Percentiles rank a stretch among this genome's conserved stretches.
Evolutionary conservation across 2,329 filamentous ascomycete genomes (phyloP).

Genomic region (Mycosphaerella sp.): DNA sequence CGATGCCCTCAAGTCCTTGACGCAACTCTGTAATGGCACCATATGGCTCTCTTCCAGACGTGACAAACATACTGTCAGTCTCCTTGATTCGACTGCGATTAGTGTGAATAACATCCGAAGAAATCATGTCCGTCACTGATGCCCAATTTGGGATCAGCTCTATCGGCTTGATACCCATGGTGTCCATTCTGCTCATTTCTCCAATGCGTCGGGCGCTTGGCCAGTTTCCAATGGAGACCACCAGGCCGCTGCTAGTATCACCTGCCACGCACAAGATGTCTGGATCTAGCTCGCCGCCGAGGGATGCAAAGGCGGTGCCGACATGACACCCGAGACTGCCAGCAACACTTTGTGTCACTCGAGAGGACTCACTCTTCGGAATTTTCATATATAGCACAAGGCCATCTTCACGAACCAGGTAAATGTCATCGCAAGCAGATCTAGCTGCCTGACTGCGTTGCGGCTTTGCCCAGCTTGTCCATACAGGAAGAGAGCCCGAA

Average conservation of each 20-base stretch:
- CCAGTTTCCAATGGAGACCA: constrained; percentile 28
- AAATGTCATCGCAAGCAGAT: constrained; percentile 67
- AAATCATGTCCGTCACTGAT: constrained; percentile 45
- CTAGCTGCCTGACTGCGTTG: constrained; percentile 59
- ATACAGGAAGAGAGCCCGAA: constrained; percentile 38
- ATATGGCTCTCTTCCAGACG: constrained; percentile 40
- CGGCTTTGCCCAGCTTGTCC: constrained; percentile 80
- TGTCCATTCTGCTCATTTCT: constrained; percentile 48
- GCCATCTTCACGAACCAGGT: constrained; percentile 83
- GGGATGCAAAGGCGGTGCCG: constrained; percentile 71
- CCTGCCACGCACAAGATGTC: constrained; percentile 79
- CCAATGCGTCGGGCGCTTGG: constrained; percentile 25
- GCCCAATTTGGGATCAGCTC: constrained; percentile 59
- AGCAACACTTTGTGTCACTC: constrained; percentile 48
- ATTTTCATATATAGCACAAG: constrained; percentile 63
- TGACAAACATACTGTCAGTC: constrained; percentile 33
- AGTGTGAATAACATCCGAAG: constrained; percentile 26
- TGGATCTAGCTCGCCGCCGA: constrained; percentile 53
- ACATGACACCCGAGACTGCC: constrained; percentile 67
- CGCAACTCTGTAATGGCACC: constrained; percentile 42
- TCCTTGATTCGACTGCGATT: constrained; percentile 16
- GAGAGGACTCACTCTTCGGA: not conserved
- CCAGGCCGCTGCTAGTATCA: constrained; percentile 62
- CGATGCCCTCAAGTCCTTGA: constrained; percentile 34
- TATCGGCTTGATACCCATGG: constrained; percentile 42